Conservation (phyloP, 2,329 filamentous ascomycete species). For the Ophiostoma sp. region DNA sequence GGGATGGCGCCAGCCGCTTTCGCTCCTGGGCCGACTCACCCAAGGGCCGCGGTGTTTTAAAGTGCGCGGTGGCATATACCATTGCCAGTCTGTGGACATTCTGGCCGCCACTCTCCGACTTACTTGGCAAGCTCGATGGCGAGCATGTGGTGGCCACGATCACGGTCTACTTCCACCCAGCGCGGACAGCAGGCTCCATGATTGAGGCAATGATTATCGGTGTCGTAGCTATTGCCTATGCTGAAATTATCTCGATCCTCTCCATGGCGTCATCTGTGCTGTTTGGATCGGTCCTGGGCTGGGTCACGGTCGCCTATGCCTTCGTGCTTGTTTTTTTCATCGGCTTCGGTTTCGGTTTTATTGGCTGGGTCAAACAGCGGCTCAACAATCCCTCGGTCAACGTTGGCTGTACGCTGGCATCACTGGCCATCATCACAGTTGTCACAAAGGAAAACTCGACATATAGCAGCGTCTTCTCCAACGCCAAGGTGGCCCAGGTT, state of each 20-base stretch:
- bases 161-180: constrained; percentile 91
- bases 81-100: constrained; percentile 84
- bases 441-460: constrained; percentile 88
- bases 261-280: constrained; percentile 87
- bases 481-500: constrained; percentile 74
- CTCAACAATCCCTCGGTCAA: constrained; percentile 75
- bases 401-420: constrained; percentile 77
- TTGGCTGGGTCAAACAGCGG: constrained; percentile 81
- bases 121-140: constrained; percentile 78
- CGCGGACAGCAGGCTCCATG: constrained; percentile 82
- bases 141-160: constrained; percentile 93
- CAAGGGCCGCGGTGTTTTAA: constrained; percentile 73
- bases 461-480: constrained; percentile 73
- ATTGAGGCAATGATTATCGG: constrained; percentile 76
- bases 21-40: constrained; percentile 64
- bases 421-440: constrained; percentile 82
- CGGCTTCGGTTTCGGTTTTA: constrained; percentile 77
- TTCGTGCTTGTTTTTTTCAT: constrained; percentile 79
- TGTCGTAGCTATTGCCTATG: constrained; percentile 71
- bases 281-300: constrained; percentile 61
- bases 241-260: constrained; percentile 66
- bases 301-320: constrained; percentile 67
- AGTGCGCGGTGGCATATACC: constrained; percentile 86
- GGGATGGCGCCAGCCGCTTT: constrained; percentile 32
- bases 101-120: constrained; percentile 62